Evolutionary conservation across 1,284 basidiomycete genomes (phyloP).

Genomic region (Puccinia polysora): DNA sequence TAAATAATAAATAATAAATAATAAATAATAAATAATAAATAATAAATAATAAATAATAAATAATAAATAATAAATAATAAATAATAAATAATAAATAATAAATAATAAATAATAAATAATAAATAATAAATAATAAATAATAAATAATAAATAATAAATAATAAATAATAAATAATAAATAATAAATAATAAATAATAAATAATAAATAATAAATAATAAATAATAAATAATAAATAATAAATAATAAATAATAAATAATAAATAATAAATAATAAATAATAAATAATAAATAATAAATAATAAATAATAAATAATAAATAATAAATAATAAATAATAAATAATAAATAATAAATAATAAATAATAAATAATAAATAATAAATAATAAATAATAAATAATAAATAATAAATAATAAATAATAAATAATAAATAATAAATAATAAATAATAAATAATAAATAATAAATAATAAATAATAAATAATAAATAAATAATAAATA

Average conservation of each 20-base stretch:
- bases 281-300: background rate
- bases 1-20: background rate
- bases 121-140: background rate
- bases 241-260: background rate
- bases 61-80: background rate
- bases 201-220: background rate
- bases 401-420: background rate
- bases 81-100: background rate
- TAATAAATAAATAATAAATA: constrained; percentile 1
- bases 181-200: background rate
- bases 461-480: background rate
- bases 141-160: background rate
- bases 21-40: background rate
- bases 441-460: background rate
- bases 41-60: background rate
- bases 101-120: background rate
- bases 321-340: background rate
- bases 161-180: background rate
- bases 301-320: background rate
- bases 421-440: background rate
- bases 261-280: background rate
- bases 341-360: background rate
- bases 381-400: background rate
- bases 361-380: background rate
- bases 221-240: background rate